Percentiles rank a stretch among this genome's conserved stretches.
Conservation (phyloP, 768 basidiomycete species). For the Lentinula lateritia region DNA sequence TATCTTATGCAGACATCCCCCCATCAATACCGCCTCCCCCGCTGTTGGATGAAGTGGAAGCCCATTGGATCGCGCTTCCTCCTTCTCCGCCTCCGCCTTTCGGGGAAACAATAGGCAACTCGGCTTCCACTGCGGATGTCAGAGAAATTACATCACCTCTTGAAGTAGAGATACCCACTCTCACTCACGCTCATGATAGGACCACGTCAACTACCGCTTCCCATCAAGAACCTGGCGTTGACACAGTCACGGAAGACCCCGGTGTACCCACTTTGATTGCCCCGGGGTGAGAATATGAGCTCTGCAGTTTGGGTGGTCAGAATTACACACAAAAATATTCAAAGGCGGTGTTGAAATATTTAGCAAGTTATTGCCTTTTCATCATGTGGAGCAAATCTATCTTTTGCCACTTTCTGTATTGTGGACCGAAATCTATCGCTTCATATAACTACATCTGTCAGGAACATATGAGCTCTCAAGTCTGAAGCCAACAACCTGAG, state of each 20-base stretch:
- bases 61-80: background rate
- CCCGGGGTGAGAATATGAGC: background rate
- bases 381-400: background rate
- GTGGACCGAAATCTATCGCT: background rate
- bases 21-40: background rate
- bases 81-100: conserved; percentile 1
- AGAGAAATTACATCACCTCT: background rate
- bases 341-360: background rate
- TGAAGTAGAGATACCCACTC: background rate
- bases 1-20: background rate
- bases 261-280: background rate
- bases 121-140: background rate
- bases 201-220: background rate
- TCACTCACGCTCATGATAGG: background rate
- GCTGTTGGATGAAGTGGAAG: background rate
- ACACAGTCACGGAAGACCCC: background rate
- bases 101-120: background rate
- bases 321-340: background rate
- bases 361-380: background rate
- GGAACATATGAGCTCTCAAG: too few relatives aligned
- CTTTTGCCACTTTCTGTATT: background rate
- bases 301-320: background rate
- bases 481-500: too few relatives aligned
- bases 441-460: background rate
- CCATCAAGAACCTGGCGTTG: background rate